phyloP scores from a whole-genome alignment of 345 rosid genomes.

The Brassica incana region DNA sequence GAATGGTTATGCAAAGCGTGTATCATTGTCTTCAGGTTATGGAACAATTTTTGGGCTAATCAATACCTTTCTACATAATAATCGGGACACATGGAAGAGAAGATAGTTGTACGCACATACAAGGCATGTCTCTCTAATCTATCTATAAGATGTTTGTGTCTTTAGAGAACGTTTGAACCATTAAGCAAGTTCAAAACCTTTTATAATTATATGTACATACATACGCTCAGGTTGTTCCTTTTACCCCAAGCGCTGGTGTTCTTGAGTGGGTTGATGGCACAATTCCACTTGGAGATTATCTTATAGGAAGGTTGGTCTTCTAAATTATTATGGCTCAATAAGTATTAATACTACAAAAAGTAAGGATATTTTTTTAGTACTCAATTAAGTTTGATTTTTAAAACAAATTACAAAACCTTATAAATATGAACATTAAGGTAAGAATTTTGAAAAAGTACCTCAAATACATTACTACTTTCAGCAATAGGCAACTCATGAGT shows the following conservation, averaged over 20 bases:
- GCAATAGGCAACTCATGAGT: no score
- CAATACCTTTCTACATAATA: conserved; percentile 80
- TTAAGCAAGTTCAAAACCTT: conserved; percentile 19
- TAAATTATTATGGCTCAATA: neutral
- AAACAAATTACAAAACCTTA: no score
- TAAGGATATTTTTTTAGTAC: no score
- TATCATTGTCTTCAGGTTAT: conserved; percentile 66
- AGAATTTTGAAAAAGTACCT: no score
- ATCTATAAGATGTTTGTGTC: neutral
- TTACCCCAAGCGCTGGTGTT: conserved; percentile 98
- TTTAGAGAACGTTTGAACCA: neutral
- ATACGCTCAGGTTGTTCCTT: conserved; percentile 76
- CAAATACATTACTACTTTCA: no score
- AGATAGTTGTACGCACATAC: conserved; percentile 84
- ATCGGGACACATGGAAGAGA: conserved; percentile 87
- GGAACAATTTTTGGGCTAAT: conserved; percentile 92
- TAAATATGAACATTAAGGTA: no score
- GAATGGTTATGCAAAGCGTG: conserved; percentile 18
- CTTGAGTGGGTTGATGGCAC: conserved; percentile 99
- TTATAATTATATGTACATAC: neutral
- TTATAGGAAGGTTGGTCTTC: conserved; percentile 69
- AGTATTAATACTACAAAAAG: no score
- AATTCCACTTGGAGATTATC: conserved; percentile 93
- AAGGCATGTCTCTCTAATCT: conserved; percentile 55
- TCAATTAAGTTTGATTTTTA: no score